Evolutionary conservation across 1,284 basidiomycete species (phyloP), one percentile per base, ranked within the genome.

Genomic region (Cutaneotrichosporon sp.): DNA sequence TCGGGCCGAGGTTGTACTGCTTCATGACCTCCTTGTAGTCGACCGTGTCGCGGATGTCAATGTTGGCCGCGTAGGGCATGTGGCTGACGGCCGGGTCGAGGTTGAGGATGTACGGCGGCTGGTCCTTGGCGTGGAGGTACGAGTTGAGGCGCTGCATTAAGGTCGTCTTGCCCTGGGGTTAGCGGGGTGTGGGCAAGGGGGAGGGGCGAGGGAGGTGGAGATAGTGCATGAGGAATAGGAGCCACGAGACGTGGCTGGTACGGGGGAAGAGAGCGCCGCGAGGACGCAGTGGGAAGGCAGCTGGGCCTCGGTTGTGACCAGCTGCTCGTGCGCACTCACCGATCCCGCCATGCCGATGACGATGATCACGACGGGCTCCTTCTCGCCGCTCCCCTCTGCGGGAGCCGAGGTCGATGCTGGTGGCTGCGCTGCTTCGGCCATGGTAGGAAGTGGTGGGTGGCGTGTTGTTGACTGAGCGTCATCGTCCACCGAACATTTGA

Each of bases 11-110:
- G 76, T 97, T 97, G 82, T 99, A 99, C 92, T 98, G 94, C 85
- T 97, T 94, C 97, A 99, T 99, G 71, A 99, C 95, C 79, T 98
- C 89, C 67, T 90, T 87, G 79, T 99, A 99, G 79, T 98, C 91
- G 54, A 99, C 88, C 11, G 97, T 99, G 78, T 99, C 97, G 60
- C 97, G 83, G 59, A 99, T 98, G 78, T 99, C 97, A 65, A 99
- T 97, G 75, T 99, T 98, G 29, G 95, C 87, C 63, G 94, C 90
- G 76, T 95, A 99, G 3, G 92, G 92, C 46, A 95, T 84, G 62
- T 89, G 88, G 10, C 88, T 84, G 1, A 99, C 95, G 0, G 97
- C 97, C 2, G 97, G 97, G 79, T 99, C 97, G 63, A 99, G 88
- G 78, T 99, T 99, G 78, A 99, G 85, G 72, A 98, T 87, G 81